Evolutionary conservation across 1,284 basidiomycete species (phyloP).

Genomic region (Papiliotrema fonsecae): DNA sequence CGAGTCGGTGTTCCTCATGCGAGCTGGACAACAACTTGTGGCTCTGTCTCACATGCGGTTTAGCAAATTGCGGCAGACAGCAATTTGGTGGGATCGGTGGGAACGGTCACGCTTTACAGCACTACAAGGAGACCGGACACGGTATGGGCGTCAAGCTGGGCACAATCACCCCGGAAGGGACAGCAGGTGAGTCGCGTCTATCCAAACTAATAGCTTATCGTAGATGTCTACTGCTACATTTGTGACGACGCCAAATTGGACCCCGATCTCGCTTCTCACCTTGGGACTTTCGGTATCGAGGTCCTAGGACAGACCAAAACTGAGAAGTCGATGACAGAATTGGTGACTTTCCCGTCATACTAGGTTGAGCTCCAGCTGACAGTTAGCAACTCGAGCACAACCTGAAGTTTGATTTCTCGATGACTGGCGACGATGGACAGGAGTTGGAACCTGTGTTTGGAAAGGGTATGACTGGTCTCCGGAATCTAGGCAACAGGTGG

Average conservation of each 20-base stretch:
- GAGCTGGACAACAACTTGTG: slow-evolving; percentile 85
- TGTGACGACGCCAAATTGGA: slow-evolving; percentile 87
- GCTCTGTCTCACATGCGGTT: slow-evolving; percentile 92
- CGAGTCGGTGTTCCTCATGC: slow-evolving; percentile 71
- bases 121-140: slow-evolving; percentile 73
- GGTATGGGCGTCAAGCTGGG: slow-evolving; percentile 89
- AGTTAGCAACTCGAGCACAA: slow-evolving; percentile 93
- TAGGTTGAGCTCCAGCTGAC: slow-evolving; percentile 4
- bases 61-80: slow-evolving; percentile 84
- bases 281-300: slow-evolving; percentile 81
- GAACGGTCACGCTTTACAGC: slow-evolving; percentile 83
- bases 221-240: slow-evolving; percentile 90
- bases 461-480: slow-evolving; percentile 78
- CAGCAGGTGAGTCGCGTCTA: slow-evolving; percentile 60
- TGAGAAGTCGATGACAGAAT: slow-evolving; percentile 94
- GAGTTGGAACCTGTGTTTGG: slow-evolving; percentile 86
- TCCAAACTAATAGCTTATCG: background rate
- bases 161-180: slow-evolving; percentile 93
- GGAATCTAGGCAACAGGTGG: slow-evolving; percentile 89
- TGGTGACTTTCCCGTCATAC: slow-evolving; percentile 55
- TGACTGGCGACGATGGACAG: slow-evolving; percentile 84
- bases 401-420: slow-evolving; percentile 87
- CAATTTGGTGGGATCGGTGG: slow-evolving; percentile 83
- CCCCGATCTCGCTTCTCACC: slow-evolving; percentile 69
- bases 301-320: slow-evolving; percentile 81